Evolutionary conservation across 306 rosid genomes (phyloP).

Genomic region (Prunus davidiana): DNA sequence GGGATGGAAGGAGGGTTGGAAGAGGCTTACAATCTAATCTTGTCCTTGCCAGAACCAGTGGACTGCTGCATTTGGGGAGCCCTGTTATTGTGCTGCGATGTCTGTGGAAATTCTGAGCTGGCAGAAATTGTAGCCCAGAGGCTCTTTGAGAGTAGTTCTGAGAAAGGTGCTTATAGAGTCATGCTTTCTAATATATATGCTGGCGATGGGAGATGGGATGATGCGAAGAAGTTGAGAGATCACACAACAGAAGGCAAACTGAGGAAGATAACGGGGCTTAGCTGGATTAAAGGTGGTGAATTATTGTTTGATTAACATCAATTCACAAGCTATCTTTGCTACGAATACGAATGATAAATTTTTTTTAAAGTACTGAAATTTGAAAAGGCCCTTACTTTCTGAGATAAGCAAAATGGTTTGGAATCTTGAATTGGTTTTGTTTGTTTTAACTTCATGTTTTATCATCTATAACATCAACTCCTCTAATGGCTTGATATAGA

Average conservation of each 20-base stretch:
- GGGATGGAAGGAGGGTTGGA: constrained; percentile 74
- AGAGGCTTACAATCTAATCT: constrained; percentile 67
- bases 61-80: constrained; percentile 84
- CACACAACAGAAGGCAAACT: constrained; percentile 35
- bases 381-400: not conserved
- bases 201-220: constrained; percentile 75
- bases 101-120: constrained; percentile 53
- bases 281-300: constrained; percentile 52
- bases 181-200: constrained; percentile 85
- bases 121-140: constrained; percentile 64
- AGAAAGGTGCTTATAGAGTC: constrained; percentile 48
- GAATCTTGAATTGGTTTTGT: not conserved
- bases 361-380: not conserved
- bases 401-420: not conserved
- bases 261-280: constrained; percentile 61
- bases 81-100: constrained; percentile 74
- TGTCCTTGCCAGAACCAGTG: constrained; percentile 66
- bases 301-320: constrained; percentile 5
- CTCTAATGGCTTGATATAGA: not conserved
- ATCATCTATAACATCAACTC: not conserved
- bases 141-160: constrained; percentile 51
- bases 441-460: not conserved
- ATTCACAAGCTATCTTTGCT: not conserved
- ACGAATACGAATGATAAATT: not conserved
- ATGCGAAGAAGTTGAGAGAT: constrained; percentile 63